Percentiles rank a stretch among this genome's conserved stretches.
Evolutionary conservation across 192 early-diverging fungal genomes (phyloP).

Genomic region (Dissophora ornata): DNA sequence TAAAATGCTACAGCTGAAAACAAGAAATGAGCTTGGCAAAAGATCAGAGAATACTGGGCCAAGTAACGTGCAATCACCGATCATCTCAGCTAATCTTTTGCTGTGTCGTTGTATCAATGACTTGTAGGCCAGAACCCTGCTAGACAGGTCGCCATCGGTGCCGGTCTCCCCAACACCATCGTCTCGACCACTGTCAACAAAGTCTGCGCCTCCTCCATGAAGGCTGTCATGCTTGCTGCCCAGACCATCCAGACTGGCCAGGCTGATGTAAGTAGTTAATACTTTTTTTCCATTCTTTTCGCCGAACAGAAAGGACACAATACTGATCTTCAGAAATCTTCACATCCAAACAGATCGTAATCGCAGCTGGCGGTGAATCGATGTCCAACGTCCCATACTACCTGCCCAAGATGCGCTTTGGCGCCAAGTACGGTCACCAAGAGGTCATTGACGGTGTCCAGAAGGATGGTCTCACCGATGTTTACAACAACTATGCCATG

Average conservation of each 20-base stretch:
- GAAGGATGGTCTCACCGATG: conserved; percentile 81
- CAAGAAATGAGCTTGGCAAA: too few relatives aligned
- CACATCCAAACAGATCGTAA: conserved; percentile 60
- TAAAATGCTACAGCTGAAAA: too few relatives aligned
- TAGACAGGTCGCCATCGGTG: conserved; percentile 80
- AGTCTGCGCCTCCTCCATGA: conserved; percentile 87
- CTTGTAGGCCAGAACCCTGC: conserved; percentile 82
- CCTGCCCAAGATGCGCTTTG: conserved; percentile 80
- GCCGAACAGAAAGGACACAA: background rate
- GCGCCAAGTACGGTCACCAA: conserved; percentile 79
- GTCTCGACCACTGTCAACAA: conserved; percentile 86
- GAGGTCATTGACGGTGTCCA: conserved; percentile 81
- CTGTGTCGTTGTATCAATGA: background rate
- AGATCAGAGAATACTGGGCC: too few relatives aligned
- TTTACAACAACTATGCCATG: conserved; percentile 79
- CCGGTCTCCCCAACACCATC: conserved; percentile 72
- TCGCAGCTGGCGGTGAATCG: conserved; percentile 83
- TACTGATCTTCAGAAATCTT: too few relatives aligned
- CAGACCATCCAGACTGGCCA: conserved; percentile 81
- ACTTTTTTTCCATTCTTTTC: background rate
- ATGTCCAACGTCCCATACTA: conserved; percentile 90
- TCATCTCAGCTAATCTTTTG: too few relatives aligned
- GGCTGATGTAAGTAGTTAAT: conserved; percentile 61
- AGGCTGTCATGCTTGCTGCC: conserved; percentile 79
- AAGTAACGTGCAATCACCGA: too few relatives aligned